Percentiles rank a stretch among this genome's conserved stretches.
phyloP scores from a whole-genome alignment of 2,329 filamentous ascomycete genomes.

The Aspergillus glaucus region DNA sequence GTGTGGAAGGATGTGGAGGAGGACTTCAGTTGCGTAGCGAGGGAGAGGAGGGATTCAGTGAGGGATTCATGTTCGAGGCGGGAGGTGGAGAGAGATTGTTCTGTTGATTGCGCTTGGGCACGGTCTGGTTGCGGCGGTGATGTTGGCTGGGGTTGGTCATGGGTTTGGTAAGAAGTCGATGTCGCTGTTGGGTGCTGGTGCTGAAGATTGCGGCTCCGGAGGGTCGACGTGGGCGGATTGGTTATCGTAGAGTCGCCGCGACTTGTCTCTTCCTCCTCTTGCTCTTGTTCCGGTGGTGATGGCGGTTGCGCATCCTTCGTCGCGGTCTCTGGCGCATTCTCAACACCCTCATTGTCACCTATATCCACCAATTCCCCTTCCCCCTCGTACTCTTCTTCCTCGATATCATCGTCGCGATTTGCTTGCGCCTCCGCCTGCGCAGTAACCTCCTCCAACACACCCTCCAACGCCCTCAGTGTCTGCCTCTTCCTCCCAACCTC shows the following conservation, averaged over 20 bases:
- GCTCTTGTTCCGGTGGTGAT: constrained; percentile 6
- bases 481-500: constrained; percentile 35
- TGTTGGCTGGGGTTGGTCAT: constrained; percentile 2
- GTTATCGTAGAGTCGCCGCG: too few relatives aligned
- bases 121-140: constrained; percentile 8
- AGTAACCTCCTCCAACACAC: constrained; percentile 26
- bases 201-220: not conserved
- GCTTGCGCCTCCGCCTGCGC: constrained; percentile 14
- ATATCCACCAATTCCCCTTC: constrained; percentile 22
- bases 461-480: constrained; percentile 27
- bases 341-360: constrained; percentile 5
- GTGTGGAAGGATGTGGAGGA: constrained; percentile 66
- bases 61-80: constrained; percentile 76
- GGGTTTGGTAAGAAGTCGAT: not conserved
- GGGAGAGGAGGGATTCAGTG: constrained; percentile 70
- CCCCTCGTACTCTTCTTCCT: constrained; percentile 12
- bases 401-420: constrained; percentile 8
- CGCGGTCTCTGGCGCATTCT: not conserved
- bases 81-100: constrained; percentile 69
- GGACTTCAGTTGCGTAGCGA: constrained; percentile 71
- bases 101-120: constrained; percentile 43
- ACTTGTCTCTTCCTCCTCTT: too few relatives aligned
- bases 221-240: too few relatives aligned
- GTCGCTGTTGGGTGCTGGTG: constrained; percentile 3
- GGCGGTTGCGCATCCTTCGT: constrained; percentile 4